phyloP scores from a whole-genome alignment of 1,139 yeast species.

The Yamadazyma blattariae region DNA sequence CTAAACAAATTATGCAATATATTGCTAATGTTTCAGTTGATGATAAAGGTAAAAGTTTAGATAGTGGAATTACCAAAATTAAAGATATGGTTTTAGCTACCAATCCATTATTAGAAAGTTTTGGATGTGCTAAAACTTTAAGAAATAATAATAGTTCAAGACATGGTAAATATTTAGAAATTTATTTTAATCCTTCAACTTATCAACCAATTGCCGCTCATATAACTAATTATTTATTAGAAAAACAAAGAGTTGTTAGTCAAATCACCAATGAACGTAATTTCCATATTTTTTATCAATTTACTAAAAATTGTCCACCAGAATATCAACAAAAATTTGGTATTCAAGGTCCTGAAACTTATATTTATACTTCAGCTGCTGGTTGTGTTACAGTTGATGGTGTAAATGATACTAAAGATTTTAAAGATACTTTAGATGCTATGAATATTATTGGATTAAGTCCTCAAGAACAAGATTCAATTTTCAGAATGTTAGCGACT shows the following conservation, averaged over 20 bases:
- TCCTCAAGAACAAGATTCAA: conserved; percentile 83
- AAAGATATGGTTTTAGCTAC: conserved; percentile 98
- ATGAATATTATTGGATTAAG: conserved; percentile 85
- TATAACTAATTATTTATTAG: conserved; percentile 90
- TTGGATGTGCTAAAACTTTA: conserved; percentile 97
- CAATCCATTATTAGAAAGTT: conserved; percentile 91
- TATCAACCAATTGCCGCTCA: conserved; percentile 94
- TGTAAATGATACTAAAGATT: conserved; percentile 79
- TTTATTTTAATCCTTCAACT: conserved; percentile 67
- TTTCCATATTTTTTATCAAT: conserved; percentile 95
- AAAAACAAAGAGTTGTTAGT: conserved; percentile 92
- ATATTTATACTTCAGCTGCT: conserved; percentile 82
- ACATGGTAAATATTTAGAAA: conserved; percentile 96
- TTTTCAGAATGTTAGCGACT: conserved; percentile 80
- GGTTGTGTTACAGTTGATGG: conserved; percentile 85
- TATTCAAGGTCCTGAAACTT: conserved; percentile 90
- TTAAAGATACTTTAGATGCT: conserved; percentile 75
- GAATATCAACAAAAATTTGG: conserved; percentile 82
- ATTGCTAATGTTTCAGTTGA: conserved; percentile 76
- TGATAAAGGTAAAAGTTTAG: conserved; percentile 38
- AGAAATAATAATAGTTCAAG: conserved; percentile 96
- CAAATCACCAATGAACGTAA: conserved; percentile 92
- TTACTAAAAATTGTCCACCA: conserved; percentile 87
- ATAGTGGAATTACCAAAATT: conserved; percentile 65
- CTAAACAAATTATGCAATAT: conserved; percentile 97